Evolutionary conservation across 495 filamentous ascomycete genomes (phyloP).

Genomic region (Hypoxylon lienhwacheense): DNA sequence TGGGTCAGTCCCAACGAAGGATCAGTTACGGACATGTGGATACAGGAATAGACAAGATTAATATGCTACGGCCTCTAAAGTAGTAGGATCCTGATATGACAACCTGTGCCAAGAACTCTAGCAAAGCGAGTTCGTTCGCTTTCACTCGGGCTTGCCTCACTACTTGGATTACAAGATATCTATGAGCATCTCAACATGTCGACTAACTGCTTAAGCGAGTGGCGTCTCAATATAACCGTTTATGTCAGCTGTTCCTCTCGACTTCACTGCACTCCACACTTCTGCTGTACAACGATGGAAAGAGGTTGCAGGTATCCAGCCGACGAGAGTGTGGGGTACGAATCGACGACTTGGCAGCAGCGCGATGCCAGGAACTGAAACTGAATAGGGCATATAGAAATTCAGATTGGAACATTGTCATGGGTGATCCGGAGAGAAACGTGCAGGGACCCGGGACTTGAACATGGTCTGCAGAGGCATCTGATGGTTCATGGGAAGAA

Average conservation of each 20-base stretch:
- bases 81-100: constrained; percentile 20
- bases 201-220: constrained; percentile 41
- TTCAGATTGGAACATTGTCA: constrained; percentile 25
- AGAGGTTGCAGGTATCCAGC: constrained; percentile 34
- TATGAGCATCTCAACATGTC: constrained; percentile 28
- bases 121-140: constrained; percentile 28
- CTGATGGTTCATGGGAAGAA: constrained; percentile 31
- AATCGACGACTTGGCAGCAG: constrained; percentile 32
- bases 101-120: constrained; percentile 31
- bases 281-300: constrained; percentile 36
- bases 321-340: constrained; percentile 39
- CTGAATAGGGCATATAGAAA: constrained; percentile 23
- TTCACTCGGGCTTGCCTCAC: constrained; percentile 38
- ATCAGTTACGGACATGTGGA: constrained; percentile 25
- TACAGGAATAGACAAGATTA: constrained; percentile 34
- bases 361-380: constrained; percentile 34
- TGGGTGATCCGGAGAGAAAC: constrained; percentile 39
- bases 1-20: constrained; percentile 16
- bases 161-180: constrained; percentile 31
- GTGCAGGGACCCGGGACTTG: constrained; percentile 34
- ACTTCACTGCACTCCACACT: constrained; percentile 42
- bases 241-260: constrained; percentile 36
- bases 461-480: constrained; percentile 26
- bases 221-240: constrained; percentile 39
- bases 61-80: constrained; percentile 30